Percentiles rank a stretch among this genome's conserved stretches.
phyloP scores from a whole-genome alignment of 257 asterid species.

The Solanum appendiculatum region DNA sequence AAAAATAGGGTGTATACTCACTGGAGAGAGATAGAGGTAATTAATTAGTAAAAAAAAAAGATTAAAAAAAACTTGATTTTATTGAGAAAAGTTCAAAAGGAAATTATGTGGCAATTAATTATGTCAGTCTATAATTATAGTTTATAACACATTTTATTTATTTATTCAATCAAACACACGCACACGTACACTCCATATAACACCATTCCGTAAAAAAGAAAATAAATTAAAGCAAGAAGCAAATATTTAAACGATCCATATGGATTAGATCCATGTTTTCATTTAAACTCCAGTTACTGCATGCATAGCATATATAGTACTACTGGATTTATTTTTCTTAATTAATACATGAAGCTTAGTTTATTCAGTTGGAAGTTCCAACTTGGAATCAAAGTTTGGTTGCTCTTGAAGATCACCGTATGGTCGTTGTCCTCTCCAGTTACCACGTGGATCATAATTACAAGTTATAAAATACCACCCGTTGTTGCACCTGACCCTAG shows the following conservation, averaged over 20 bases:
- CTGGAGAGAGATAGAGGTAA: too few species aligned
- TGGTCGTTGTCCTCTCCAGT: neutral
- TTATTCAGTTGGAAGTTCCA: neutral
- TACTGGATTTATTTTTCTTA: neutral
- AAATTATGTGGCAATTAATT: too few species aligned
- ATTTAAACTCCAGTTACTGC: neutral
- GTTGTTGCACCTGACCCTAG: conserved; percentile 1
- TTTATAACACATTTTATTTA: too few species aligned
- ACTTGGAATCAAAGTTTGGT: neutral
- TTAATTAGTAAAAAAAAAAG: too few species aligned
- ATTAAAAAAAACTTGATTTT: too few species aligned
- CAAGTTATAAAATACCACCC: conserved; percentile 5
- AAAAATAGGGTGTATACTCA: too few species aligned
- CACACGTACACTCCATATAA: too few species aligned
- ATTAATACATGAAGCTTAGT: neutral
- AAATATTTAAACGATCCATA: neutral
- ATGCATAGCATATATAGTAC: neutral
- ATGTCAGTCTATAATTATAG: too few species aligned
- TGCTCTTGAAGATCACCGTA: neutral
- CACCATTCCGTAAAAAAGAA: too few species aligned
- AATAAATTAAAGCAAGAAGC: neutral
- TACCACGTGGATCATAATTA: conserved; percentile 12
- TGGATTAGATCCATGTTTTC: neutral
- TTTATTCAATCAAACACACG: too few species aligned
- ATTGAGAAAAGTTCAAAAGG: too few species aligned